phyloP scores from a whole-genome alignment of 2,329 filamentous ascomycete species.

The Neodidymelliopsis sp. region DNA sequence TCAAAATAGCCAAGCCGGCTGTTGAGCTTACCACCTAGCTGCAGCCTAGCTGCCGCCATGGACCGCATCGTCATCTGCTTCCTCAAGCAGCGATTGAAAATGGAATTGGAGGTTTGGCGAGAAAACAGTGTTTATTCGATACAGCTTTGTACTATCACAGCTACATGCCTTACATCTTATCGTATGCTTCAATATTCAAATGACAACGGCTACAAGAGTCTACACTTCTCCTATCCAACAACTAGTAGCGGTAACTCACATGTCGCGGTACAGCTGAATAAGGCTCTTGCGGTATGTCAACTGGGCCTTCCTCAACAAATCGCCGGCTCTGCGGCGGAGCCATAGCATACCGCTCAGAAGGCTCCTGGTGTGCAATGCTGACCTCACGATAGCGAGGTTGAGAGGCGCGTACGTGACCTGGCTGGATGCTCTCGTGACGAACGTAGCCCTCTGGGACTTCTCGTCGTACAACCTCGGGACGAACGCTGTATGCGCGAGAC shows the following conservation, averaged over 20 bases:
- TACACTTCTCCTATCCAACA: conserved; percentile 1
- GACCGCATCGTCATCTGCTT: background rate
- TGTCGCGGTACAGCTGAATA: conserved; percentile 42
- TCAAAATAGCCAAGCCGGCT: conserved; percentile 5
- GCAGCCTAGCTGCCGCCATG: conserved; percentile 5
- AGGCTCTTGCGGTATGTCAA: conserved; percentile 38
- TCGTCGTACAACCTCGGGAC: conserved; percentile 46
- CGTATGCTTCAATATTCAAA: background rate
- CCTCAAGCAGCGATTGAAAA: conserved; percentile 16
- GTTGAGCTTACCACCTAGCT: conserved; percentile 8
- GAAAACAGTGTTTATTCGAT: too few relatives aligned
- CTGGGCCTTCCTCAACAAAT: conserved; percentile 52
- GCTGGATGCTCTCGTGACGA: conserved; percentile 53
- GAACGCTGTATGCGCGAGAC: conserved; percentile 49
- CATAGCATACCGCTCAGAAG: conserved; percentile 43
- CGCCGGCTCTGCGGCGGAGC: conserved; percentile 41
- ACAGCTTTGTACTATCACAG: background rate
- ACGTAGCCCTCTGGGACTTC: conserved; percentile 46
- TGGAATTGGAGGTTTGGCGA: conserved; percentile 24
- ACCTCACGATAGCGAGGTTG: conserved; percentile 49
- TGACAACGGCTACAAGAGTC: background rate
- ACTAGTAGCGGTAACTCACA: conserved; percentile 48
- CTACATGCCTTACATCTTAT: background rate
- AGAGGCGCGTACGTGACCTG: conserved; percentile 43
- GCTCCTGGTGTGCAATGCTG: conserved; percentile 51